These are phyloP conservation scores for Phyllachora maydis DNA, from an alignment of 2,329 filamentous ascomycete genomes.

Conservation along the genomic window DNA sequence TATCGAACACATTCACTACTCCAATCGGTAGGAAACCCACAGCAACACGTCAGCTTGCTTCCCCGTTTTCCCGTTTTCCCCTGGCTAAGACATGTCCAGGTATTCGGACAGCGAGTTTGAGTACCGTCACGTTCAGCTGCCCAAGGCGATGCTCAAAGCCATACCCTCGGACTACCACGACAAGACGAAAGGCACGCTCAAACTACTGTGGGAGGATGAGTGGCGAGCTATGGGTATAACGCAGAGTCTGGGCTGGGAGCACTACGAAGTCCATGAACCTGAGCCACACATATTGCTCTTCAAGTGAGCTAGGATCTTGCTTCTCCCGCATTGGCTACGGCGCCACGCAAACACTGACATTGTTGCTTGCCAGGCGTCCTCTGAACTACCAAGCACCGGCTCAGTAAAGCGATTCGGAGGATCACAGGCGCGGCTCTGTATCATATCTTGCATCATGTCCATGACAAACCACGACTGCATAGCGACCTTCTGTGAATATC, in stretches of 20 bases:
- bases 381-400: constrained; percentile 63
- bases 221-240: constrained; percentile 96
- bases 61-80: neutral
- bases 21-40: constrained; percentile 55
- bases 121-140: constrained; percentile 93
- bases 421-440: too few relatives aligned
- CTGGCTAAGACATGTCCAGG: constrained; percentile 25
- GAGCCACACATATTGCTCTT: constrained; percentile 97
- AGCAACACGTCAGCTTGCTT: constrained; percentile 1
- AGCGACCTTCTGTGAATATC: too few relatives aligned
- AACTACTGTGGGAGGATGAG: constrained; percentile 94
- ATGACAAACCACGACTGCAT: too few relatives aligned
- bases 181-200: constrained; percentile 70
- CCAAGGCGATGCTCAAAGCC: constrained; percentile 93
- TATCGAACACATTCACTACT: constrained; percentile 89
- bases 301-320: constrained; percentile 45
- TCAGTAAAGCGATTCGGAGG: too few relatives aligned
- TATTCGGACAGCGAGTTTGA: constrained; percentile 88
- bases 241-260: constrained; percentile 95
- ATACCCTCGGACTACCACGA: constrained; percentile 58
- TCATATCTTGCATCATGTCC: too few relatives aligned
- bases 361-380: constrained; percentile 36
- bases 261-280: constrained; percentile 97
- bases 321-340: neutral
- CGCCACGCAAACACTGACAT: neutral